A percentile compares a stretch with the other conserved stretches of the same genome.
Conservation (phyloP, 768 basidiomycete genomes). For the Naematelia aurantialba region DNA sequence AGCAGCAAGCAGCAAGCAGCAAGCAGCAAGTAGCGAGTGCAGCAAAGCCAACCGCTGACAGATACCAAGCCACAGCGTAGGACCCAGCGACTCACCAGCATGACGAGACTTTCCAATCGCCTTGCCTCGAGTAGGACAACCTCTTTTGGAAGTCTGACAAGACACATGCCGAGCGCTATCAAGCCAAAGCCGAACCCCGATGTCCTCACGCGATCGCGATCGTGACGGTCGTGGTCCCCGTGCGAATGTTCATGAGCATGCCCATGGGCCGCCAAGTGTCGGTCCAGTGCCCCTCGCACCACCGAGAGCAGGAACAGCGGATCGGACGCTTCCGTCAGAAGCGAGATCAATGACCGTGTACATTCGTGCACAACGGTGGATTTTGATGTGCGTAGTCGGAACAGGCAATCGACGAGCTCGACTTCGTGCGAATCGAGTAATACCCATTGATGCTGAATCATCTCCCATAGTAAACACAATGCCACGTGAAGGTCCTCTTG, state of each 20-base stretch:
- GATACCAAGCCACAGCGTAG: background rate
- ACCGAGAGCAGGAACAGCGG: constrained; percentile 34
- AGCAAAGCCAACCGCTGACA: background rate
- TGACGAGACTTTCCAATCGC: constrained; percentile 22
- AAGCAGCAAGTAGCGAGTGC: background rate
- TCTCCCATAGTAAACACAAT: constrained; percentile 76
- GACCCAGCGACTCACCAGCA: constrained; percentile 32
- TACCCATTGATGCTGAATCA: constrained; percentile 68
- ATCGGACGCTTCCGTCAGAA: constrained; percentile 27
- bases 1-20: background rate
- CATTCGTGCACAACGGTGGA: constrained; percentile 60
- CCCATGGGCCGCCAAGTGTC: constrained; percentile 9
- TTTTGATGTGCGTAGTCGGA: constrained; percentile 70
- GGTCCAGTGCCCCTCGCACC: constrained; percentile 12
- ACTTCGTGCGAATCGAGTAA: constrained; percentile 76
- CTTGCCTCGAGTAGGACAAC: constrained; percentile 31
- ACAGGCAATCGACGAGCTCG: constrained; percentile 67
- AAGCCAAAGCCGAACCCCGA: constrained; percentile 35
- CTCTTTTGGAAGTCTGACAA: constrained; percentile 28
- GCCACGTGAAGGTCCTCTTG: constrained; percentile 64
- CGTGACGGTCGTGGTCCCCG: no score
- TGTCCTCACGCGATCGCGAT: constrained; percentile 11
- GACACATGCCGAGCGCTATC: constrained; percentile 35
- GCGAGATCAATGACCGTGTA: constrained; percentile 37
- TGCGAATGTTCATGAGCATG: no score